Evolutionary conservation across 2,329 filamentous ascomycete genomes (phyloP), one percentile per base, ranked within the genome.

Genomic region (Biscogniauxia mediterranea): DNA sequence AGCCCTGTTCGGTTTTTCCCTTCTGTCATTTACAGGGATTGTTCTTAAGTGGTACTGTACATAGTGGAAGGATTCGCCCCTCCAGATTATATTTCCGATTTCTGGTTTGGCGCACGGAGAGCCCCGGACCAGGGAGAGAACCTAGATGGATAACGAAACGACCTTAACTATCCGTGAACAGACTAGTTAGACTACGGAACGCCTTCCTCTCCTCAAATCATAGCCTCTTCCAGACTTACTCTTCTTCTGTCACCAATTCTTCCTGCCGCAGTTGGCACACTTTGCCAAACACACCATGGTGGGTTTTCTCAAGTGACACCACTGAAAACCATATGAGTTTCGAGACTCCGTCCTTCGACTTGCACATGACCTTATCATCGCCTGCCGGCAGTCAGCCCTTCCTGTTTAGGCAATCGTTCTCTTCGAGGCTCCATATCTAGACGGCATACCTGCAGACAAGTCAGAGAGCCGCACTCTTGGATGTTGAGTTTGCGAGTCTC

Each of bases 11-110:
- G 66, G 72, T 64, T 74, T 70, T 71, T 72, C 73, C 72, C 72
- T 67, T 71, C 68, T 70, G 71, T 60, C 68, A 73, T 72, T 73
- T 73, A 70, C 77, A 76, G 75, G 72, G 72, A 69, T 71, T 63
- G 66, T 61, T 59, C 51, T 59, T 60, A 67, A 62, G 61, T 60
- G 54, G 15, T 19, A 21, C 64, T 60, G 61, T 63, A 32, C 28
- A 32, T 32, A 69, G 61, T 66, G 68, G 69, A 71, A 73, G 72
- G 71, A 74, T 73, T 73, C 68, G 66, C 70, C 71, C 73, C 75
- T 76, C 76, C 71, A 79, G 73, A 78, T 77, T 76, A 79, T 80
- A 80, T 78, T 80, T 77, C 79, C 79, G 78, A 80, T 76, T 70
- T 77, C 73, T 78, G 77, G 72, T 78, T 77, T 77, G 77, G 76